Base-by-base conservation (phyloP, 768 basidiomycete genomes). In the Sarcomyxa edulis region DNA sequence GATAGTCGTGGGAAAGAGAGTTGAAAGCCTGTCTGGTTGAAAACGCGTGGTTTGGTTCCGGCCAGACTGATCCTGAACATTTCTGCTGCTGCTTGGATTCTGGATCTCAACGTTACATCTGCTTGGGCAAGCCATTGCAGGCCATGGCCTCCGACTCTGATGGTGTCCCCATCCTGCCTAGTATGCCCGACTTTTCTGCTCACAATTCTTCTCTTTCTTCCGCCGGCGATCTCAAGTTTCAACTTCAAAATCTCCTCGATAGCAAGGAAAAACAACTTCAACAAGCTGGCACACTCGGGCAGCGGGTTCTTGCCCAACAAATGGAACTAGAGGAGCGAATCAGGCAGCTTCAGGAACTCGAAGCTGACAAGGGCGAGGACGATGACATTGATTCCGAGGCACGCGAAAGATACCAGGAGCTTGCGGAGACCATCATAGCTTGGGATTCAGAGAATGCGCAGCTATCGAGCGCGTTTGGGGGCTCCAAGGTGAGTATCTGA, bases 241-340 rank as follows among this genome's bases (percentile, higher is more conserved):
- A 78, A 42, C 68, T 81, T 9, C 78, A 82, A 42, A 62, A 61
- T 43, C 79, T 96, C 42, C 76, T 98, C 49, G 89, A 91, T 64
- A 74, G 68, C 57, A 97, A 97, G 71, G 88, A 93, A 61, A 80
- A 81, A 55, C 92, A 97, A 60, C 82, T 97, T 23, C 82, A 90
- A 47, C 85, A 90, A 47, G 90, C 91, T 4, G 93, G 89, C 25
- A 84, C 82, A 39, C 80, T 98, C 55, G 94, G 95, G 36, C 92
- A 96, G 64, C 85, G 89, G 59, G 80, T 98, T 51, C 81, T 97
- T 45, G 76, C 80, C 14, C 95, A 98, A 68, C 91, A 91, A 62
- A 83, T 89, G 65, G 89, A 95, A 55, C 77, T 97, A 45, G 90
- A 96, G 61, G 82, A 84, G 54, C 77, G 89, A 36, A 89, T 97